Percentiles rank a stretch among this genome's conserved stretches.
These are phyloP conservation scores for Solanum sejunctum DNA, from an alignment of 257 asterid genomes.

Conservation along the genomic window DNA sequence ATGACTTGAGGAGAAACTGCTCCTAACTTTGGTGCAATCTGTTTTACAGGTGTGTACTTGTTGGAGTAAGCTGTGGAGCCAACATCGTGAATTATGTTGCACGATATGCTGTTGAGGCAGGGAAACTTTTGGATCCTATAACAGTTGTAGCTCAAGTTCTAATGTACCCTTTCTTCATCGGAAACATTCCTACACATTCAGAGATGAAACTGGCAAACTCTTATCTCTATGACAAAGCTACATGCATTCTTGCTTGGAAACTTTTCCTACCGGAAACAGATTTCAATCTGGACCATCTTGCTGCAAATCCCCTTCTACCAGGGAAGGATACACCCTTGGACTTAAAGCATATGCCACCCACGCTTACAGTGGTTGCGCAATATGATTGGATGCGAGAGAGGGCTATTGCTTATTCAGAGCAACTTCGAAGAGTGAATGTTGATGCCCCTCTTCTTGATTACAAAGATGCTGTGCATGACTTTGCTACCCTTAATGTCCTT, in stretches of 20 bases:
- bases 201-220: conserved; percentile 54
- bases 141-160: conserved; percentile 84
- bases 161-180: conserved; percentile 75
- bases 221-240: conserved; percentile 59
- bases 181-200: conserved; percentile 46
- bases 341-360: conserved; percentile 69
- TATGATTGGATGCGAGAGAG: conserved; percentile 87
- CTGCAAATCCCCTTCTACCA: conserved; percentile 53
- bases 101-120: conserved; percentile 36
- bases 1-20: neutral
- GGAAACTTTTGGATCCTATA: conserved; percentile 53
- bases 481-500: conserved; percentile 60
- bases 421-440: conserved; percentile 69
- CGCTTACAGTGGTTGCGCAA: conserved; percentile 68
- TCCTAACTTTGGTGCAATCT: neutral
- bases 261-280: conserved; percentile 51
- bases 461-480: conserved; percentile 72
- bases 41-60: conserved; percentile 62
- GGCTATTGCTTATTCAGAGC: conserved; percentile 70
- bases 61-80: conserved; percentile 86
- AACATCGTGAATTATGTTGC: conserved; percentile 59
- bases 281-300: conserved; percentile 56
- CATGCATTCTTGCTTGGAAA: conserved; percentile 66
- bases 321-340: conserved; percentile 14
- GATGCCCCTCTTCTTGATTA: conserved; percentile 77